A percentile compares a stretch with the other conserved stretches of the same genome.
These are phyloP conservation scores for Fraxinus latifolia DNA, from an alignment of 305 asterid genomes.

Conservation along the genomic window DNA sequence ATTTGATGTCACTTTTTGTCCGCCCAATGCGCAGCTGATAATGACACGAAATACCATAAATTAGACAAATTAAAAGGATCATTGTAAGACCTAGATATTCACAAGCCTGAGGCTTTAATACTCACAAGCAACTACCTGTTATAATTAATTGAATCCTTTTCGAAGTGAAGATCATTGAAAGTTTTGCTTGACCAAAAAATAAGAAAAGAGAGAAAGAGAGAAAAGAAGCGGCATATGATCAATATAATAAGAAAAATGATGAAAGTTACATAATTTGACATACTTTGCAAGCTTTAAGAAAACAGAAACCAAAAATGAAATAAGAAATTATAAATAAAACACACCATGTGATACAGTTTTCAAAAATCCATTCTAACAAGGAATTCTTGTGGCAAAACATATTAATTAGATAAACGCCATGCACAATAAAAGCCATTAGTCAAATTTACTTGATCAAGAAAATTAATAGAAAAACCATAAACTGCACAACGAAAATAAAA, in stretches of 20 bases:
- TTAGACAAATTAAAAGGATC: background rate
- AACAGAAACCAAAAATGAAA: background rate
- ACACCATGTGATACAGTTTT: background rate
- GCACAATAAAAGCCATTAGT: background rate
- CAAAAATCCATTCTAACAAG: background rate
- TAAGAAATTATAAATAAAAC: background rate
- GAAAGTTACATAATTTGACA: background rate
- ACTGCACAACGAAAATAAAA: background rate
- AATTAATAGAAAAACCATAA: background rate
- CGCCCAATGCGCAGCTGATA: background rate
- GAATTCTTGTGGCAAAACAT: background rate
- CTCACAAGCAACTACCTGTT: background rate
- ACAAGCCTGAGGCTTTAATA: background rate
- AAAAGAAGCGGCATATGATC: background rate
- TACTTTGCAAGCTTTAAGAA: background rate
- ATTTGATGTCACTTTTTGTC: background rate
- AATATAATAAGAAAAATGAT: background rate
- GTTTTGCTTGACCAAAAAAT: background rate
- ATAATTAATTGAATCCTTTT: background rate
- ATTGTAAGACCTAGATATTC: background rate
- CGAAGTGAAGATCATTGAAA: background rate
- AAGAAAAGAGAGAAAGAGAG: background rate
- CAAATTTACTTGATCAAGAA: background rate
- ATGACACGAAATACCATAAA: background rate
- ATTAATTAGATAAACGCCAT: background rate